Base-by-base conservation (phyloP, 371 early-diverging fungal species). In the Apophysomyces elegans region DNA sequence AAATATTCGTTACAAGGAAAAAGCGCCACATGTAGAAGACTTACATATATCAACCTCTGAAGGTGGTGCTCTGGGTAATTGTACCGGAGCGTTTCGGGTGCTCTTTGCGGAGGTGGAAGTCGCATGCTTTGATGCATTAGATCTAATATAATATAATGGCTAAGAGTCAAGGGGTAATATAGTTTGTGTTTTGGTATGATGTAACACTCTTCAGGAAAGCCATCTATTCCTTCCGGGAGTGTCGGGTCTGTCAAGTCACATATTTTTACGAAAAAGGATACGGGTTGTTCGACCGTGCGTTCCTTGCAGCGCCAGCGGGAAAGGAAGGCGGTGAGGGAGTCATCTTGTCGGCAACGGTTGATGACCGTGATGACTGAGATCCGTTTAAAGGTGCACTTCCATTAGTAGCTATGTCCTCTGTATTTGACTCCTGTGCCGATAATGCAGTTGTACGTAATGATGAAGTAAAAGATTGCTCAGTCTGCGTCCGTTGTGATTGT, bases 21-120 rank as follows among this genome's bases (percentile, higher is more conserved):
- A 26, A 3, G 46, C 46, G 13, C 46, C 16, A 14, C 16, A 16
- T 14, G 13, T 45, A 14, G 1, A 16, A 45, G 16, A 16, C 16
- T 26, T 26, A 26, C 32, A 12, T 56, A 56, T 72, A 77, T 76
- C 73, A 63, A 70, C 68, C 37, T 79, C 77, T 9, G 73, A 62
- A n/a, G 77, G 74, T 44, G 82, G 79, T 43, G 78, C 76, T 65
- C 73, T 69, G 45, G 82, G 79, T 37, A 82, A 63, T 64, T 82
- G 79, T 43, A 82, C 79, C 65, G 79, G 67, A 7, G 77, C 71
- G 57, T 67, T 67, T 47, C 63, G 63, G 58, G 73, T 54, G 41
- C 38, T 16, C 46, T 72, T 67, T 45, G 62, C 37, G 7, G 66
- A 37, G 43, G 70, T 45, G 26, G 21, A 16, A 21, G 54, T 21